phyloP scores from a whole-genome alignment of 2,329 filamentous ascomycete genomes.

The Diplodia scrobiculata region DNA sequence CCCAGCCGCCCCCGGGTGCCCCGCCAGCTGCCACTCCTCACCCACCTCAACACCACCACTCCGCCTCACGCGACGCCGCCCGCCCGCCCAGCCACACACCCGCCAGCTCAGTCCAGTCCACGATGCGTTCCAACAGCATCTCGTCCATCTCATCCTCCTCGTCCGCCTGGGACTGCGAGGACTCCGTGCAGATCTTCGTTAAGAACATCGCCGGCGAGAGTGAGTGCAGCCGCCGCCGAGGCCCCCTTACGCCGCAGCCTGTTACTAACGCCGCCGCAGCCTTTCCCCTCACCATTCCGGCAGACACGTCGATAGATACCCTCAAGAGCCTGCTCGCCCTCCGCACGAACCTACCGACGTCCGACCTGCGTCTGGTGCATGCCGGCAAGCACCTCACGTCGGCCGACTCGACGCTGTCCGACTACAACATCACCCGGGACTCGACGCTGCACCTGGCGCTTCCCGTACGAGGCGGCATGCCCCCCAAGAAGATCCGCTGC shows the following conservation, averaged over 20 bases:
- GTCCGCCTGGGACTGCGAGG: slow-evolving; percentile 50
- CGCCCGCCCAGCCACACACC: background rate
- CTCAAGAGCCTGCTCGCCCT: slow-evolving; percentile 60
- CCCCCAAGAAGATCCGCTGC: slow-evolving; percentile 79
- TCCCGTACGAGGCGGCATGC: slow-evolving; percentile 59
- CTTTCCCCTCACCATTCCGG: slow-evolving; percentile 59
- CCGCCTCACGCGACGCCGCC: background rate
- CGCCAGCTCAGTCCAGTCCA: background rate
- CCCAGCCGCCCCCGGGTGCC: slow-evolving; percentile 9
- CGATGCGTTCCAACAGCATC: slow-evolving; percentile 40
- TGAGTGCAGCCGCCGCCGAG: slow-evolving; percentile 44
- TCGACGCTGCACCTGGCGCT: slow-evolving; percentile 58
- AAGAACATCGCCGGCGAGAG: slow-evolving; percentile 61
- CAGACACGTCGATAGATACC: slow-evolving; percentile 57
- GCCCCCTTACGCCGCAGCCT: slow-evolving; percentile 34
- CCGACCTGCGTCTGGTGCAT: slow-evolving; percentile 59
- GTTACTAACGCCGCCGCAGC: slow-evolving; percentile 46
- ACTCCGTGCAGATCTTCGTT: slow-evolving; percentile 64
- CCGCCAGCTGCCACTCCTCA: slow-evolving; percentile 3
- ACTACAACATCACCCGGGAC: slow-evolving; percentile 54
- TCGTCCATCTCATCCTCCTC: slow-evolving; percentile 48
- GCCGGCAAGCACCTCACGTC: slow-evolving; percentile 59
- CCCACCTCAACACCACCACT: background rate
- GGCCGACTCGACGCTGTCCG: slow-evolving; percentile 47
- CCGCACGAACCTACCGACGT: slow-evolving; percentile 56